These are phyloP conservation scores for Trametes elegans DNA, from an alignment of 768 basidiomycete species.

Conservation along the genomic window DNA sequence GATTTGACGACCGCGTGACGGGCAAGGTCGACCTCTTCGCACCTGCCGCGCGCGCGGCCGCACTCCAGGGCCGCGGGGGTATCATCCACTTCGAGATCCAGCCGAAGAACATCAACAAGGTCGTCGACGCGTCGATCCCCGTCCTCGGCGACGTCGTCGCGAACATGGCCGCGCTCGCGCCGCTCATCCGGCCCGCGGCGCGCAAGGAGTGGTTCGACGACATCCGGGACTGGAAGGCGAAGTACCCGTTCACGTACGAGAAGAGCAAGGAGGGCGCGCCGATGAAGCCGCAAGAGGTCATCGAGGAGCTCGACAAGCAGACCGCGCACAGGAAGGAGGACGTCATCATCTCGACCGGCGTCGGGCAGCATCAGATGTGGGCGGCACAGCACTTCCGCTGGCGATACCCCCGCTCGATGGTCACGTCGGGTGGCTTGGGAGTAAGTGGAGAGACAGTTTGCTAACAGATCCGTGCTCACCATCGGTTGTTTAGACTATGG, in stretches of 20 bases:
- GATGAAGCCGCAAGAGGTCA: slow-evolving; percentile 96
- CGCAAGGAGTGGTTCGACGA: slow-evolving; percentile 81
- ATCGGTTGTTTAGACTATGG: slow-evolving; percentile 75
- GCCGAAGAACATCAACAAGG: slow-evolving; percentile 99
- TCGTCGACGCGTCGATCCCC: slow-evolving; percentile 91
- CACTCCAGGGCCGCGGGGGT: slow-evolving; percentile 82
- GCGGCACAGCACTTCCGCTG: slow-evolving; percentile 93
- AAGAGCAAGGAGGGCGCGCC: slow-evolving; percentile 57
- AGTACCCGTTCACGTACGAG: slow-evolving; percentile 87
- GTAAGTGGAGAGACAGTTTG: slow-evolving; percentile 44
- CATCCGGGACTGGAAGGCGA: slow-evolving; percentile 80
- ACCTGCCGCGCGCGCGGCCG: slow-evolving; percentile 85
- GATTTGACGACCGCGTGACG: slow-evolving; percentile 98
- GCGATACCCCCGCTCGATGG: slow-evolving; percentile 82
- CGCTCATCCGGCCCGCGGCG: slow-evolving; percentile 61
- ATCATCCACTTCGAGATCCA: slow-evolving; percentile 99
- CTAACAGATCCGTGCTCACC: not conserved
- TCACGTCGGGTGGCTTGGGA: slow-evolving; percentile 93
- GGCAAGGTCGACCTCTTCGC: slow-evolving; percentile 89
- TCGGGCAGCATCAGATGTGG: slow-evolving; percentile 99
- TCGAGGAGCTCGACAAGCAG: slow-evolving; percentile 87
- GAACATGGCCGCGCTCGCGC: slow-evolving; percentile 80
- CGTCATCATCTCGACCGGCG: slow-evolving; percentile 87
- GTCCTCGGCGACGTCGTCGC: slow-evolving; percentile 91
- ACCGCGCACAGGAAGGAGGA: slow-evolving; percentile 81